Evolutionary conservation across 192 early-diverging fungal genomes (phyloP), one percentile per base, ranked within the genome.

Genomic region (Chytriomyces sp.): DNA sequence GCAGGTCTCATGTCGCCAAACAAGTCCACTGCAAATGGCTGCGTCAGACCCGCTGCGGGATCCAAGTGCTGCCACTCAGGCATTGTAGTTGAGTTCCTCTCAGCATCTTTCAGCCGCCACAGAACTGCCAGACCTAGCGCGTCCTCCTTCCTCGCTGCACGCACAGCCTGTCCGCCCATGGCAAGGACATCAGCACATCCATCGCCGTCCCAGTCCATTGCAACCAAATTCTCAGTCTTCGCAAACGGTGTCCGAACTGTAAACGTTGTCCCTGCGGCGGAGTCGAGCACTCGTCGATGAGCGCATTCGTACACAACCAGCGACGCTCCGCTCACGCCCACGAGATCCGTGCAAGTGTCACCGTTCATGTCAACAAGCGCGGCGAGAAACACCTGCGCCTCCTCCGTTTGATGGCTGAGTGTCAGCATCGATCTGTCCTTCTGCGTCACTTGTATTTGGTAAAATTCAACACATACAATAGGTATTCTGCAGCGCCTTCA

Each of bases 171-270:
- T 10, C 44, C 50, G 57, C 90, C 91, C 91, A 95, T 92, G 8
- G 95, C 79, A 9, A 98, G 82, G 5, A 97, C 61, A 83, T 98
- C 96, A 61, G 96, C 76, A 18, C 91, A 84, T 6, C 95, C 96
- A 80, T 98, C 96, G 77, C 93, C 91, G 75, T 97, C 92, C 64
- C 89, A 98, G 78, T 98, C 96, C 50, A 92, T 93, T 3, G 93
- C 90, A 13, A 96, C 83, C 26, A 95, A 87, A 72, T 93, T 95
- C 66, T 87, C 91, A 50, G 92, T 90, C 5, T 62, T 80, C 8
- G 80, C 82, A 76, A 78, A 61, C 87, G 13, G 91, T 87, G 3
- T 84, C 80, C 6, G 83, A 68, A 18, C 85, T 45, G 45, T 64
- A 47, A 72, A 67, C 70, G 69, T 66, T 11, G 53, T 48, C 43